Percentiles rank a stretch among this genome's conserved stretches.
phyloP scores from a whole-genome alignment of 2,329 filamentous ascomycete species.

The Pestalotiopsis fici region DNA sequence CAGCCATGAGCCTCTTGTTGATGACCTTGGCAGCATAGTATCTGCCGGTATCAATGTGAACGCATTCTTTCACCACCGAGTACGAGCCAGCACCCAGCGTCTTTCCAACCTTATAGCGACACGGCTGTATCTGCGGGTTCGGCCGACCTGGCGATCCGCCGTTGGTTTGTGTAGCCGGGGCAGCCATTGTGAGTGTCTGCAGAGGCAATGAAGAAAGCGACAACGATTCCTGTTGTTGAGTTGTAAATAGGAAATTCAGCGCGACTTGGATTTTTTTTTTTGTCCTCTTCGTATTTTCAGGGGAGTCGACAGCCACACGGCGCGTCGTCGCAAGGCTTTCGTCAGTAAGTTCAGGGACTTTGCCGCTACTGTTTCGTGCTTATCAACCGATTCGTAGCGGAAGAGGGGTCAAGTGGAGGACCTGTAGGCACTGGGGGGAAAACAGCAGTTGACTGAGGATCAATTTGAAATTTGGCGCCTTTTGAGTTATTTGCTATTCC shows the following conservation, averaged over 20 bases:
- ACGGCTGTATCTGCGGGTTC: conserved; percentile 80
- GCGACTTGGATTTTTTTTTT: not conserved
- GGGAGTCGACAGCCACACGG: not conserved
- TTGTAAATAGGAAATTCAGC: not conserved
- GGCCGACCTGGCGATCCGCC: conserved; percentile 26
- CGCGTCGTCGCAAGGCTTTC: conserved; percentile 4
- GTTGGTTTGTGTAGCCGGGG: conserved; percentile 22
- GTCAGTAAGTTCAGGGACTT: not conserved
- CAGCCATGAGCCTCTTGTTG: conserved; percentile 97
- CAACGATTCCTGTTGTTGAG: not conserved
- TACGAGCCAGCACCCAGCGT: conserved; percentile 95
- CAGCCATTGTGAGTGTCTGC: conserved; percentile 3
- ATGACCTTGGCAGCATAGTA: conserved; percentile 99
- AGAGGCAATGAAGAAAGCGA: not conserved
- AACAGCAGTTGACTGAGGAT: not conserved
- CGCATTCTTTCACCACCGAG: conserved; percentile 97
- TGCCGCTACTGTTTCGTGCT: conserved; percentile 6
- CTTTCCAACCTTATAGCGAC: conserved; percentile 98
- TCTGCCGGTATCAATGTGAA: conserved; percentile 94
- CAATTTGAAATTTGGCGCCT: not conserved
- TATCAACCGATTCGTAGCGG: not conserved
- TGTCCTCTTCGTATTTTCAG: not conserved
- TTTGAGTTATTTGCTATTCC: not conserved
- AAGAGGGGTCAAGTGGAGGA: conserved; percentile 8
- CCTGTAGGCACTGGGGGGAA: not conserved